Evolutionary conservation across 2,329 filamentous ascomycete species (phyloP).

Genomic region (Fusarium beomiforme): DNA sequence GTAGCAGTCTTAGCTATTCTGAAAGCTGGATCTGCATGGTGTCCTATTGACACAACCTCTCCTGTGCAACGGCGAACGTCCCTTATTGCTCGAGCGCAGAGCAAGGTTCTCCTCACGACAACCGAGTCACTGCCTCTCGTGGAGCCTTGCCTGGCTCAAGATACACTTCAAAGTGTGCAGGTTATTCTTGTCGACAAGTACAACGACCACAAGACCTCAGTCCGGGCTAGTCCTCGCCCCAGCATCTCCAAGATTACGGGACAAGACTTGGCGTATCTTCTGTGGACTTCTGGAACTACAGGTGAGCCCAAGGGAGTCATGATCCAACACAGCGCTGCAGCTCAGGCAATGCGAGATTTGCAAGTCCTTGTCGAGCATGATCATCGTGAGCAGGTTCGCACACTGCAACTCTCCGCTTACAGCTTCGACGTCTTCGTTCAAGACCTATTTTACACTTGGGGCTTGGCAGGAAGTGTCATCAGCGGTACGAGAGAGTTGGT

Average conservation of each 20-base stretch:
- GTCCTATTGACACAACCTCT: slow-evolving; percentile 16
- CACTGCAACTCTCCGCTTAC: slow-evolving; percentile 13
- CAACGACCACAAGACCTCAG: neutral
- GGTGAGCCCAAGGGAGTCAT: slow-evolving; percentile 28
- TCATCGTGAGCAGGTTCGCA: slow-evolving; percentile 10
- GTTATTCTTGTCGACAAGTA: slow-evolving; percentile 23
- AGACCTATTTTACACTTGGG: slow-evolving; percentile 24
- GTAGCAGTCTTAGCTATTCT: slow-evolving; percentile 21
- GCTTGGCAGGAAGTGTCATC: slow-evolving; percentile 2
- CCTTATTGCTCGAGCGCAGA: slow-evolving; percentile 21
- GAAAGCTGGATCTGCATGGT: slow-evolving; percentile 25
- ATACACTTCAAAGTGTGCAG: neutral
- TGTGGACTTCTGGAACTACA: slow-evolving; percentile 22
- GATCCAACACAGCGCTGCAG: slow-evolving; percentile 19
- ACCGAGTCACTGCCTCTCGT: slow-evolving; percentile 6
- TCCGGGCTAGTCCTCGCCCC: neutral
- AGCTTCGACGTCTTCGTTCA: slow-evolving; percentile 30
- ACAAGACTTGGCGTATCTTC: slow-evolving; percentile 4
- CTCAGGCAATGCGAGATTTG: slow-evolving; percentile 17
- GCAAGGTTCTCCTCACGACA: slow-evolving; percentile 5
- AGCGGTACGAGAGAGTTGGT: slow-evolving; percentile 17
- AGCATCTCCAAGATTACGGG: neutral
- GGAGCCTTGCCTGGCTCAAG: slow-evolving; percentile 3
- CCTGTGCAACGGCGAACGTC: slow-evolving; percentile 21
- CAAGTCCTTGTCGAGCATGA: slow-evolving; percentile 25